phyloP scores from a whole-genome alignment of 2,329 filamentous ascomycete species.

The Aspergillus ochraceoroseus region DNA sequence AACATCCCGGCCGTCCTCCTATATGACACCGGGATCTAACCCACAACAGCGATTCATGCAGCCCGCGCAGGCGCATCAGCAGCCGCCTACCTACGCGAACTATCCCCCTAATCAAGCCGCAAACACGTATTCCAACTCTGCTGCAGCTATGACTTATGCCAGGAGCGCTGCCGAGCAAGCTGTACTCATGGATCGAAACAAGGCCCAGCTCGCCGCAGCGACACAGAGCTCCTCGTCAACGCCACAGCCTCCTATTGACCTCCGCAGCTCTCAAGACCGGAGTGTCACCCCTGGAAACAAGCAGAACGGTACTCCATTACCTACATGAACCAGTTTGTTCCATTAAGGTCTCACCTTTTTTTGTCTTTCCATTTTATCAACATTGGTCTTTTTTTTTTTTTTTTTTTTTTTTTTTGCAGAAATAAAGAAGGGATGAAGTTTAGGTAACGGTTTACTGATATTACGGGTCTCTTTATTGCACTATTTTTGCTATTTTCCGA shows the following conservation, averaged over 20 bases:
- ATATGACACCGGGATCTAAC: slow-evolving; percentile 31
- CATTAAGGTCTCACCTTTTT: background rate
- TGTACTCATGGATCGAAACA: slow-evolving; percentile 37
- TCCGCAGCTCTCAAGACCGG: slow-evolving; percentile 32
- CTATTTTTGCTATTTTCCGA: too few relatives aligned
- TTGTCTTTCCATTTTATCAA: background rate
- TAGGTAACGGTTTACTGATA: slow-evolving; percentile 6
- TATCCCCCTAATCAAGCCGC: slow-evolving; percentile 30
- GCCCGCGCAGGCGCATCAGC: slow-evolving; percentile 29
- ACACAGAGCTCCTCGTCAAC: slow-evolving; percentile 30
- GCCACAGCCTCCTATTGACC: slow-evolving; percentile 31
- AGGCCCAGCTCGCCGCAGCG: slow-evolving; percentile 37
- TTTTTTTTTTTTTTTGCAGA: background rate
- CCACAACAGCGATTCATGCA: slow-evolving; percentile 31
- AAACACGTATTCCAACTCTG: slow-evolving; percentile 32
- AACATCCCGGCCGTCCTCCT: slow-evolving; percentile 36
- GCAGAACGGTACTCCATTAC: slow-evolving; percentile 31
- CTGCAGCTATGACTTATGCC: slow-evolving; percentile 35
- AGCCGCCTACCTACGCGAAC: slow-evolving; percentile 25
- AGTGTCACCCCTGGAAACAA: slow-evolving; percentile 35
- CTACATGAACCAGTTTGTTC: slow-evolving; percentile 17
- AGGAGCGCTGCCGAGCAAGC: slow-evolving; percentile 41
- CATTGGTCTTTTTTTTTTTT: background rate
- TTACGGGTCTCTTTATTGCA: background rate
- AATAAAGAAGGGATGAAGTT: slow-evolving; percentile 8